Base-by-base conservation (phyloP, 2,329 filamentous ascomycete genomes). In the Apiospora koreana region DNA sequence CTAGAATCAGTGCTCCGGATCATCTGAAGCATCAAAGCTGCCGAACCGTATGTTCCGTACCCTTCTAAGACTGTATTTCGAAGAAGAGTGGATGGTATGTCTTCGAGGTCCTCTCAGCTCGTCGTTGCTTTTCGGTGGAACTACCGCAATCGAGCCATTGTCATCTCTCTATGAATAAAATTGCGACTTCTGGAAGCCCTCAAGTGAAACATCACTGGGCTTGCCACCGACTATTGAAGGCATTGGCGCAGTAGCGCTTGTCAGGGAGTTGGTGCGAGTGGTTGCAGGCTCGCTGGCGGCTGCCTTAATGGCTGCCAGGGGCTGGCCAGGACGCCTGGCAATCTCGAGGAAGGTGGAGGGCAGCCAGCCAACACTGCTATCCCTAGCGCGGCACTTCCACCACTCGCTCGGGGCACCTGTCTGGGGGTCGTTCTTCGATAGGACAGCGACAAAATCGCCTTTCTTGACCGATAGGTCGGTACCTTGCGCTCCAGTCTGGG, bases 361-460 rank as follows among this genome's bases (percentile, higher is more conserved):
- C 7, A 99, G 87, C 79, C 98, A 99, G 9, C 96, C 96, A 76
- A 97, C 91, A 35, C 94, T 88, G 64, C 94, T 95, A 79, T 98
- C 94, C 72, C 96, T 88, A 18, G 95, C 93, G 69, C 96, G 89
- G 82, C 97, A 99, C 74, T 92, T 91, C 96, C 96, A 99, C 96
- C 96, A 99, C 79, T 99, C 95, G 68, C 93, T 96, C 5, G 94
- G 90, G 76, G 96, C 94, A 58, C 96, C 96, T 54, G 66, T 68
- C 78, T 95, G 89, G 0, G 96, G 96, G 77, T 99, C 96, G 23
- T 90, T 93, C 84, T 98, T 98, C 84, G 92, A 92, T 69, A 99
- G 87, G 0, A 99, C 94, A 35, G 96, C 96, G 21, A 99, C 95
- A 68, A 98, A 90, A 76, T 99, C 96, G 71, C 95, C 95, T 85